Conservation (phyloP, 805 yeast species). For the Nakazawaea wickerhamii region DNA sequence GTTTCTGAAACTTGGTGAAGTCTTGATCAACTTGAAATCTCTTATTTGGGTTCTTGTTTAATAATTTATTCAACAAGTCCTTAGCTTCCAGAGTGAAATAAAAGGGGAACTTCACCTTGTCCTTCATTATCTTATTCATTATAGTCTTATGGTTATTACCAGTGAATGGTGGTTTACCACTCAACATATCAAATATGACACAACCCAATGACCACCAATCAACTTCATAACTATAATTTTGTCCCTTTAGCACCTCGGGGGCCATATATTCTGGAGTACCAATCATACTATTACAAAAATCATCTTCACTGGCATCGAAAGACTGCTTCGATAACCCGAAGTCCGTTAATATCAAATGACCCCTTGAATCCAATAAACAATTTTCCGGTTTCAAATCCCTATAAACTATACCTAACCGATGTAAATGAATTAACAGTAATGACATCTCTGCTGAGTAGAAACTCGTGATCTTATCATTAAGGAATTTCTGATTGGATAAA, state of each 20-base stretch:
- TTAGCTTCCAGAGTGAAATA: conserved; percentile 77
- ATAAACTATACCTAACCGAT: conserved; percentile 67
- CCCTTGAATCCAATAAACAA: conserved; percentile 69
- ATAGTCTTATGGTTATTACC: conserved; percentile 76
- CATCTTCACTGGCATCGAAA: conserved; percentile 26
- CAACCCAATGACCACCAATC: conserved; percentile 95
- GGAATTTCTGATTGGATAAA: conserved; percentile 40
- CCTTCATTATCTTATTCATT: conserved; percentile 65
- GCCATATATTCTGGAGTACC: conserved; percentile 89
- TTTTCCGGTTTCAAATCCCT: conserved; percentile 90
- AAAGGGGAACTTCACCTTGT: conserved; percentile 64
- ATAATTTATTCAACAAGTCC: conserved; percentile 59
- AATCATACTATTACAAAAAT: conserved; percentile 50
- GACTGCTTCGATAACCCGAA: conserved; percentile 68
- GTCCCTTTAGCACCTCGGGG: conserved; percentile 79
- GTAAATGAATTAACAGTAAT: conserved; percentile 71
- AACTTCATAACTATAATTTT: conserved; percentile 69
- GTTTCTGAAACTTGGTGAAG: conserved; percentile 51
- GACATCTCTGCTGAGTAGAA: conserved; percentile 80
- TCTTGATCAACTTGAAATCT: conserved; percentile 55
- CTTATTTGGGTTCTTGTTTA: conserved; percentile 65
- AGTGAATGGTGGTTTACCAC: conserved; percentile 86
- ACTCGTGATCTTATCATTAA: conserved; percentile 61
- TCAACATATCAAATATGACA: conserved; percentile 69
- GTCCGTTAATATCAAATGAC: conserved; percentile 80